phyloP scores from a whole-genome alignment of 352 stramenopile species.

The Thraustochytrium sp. region DNA sequence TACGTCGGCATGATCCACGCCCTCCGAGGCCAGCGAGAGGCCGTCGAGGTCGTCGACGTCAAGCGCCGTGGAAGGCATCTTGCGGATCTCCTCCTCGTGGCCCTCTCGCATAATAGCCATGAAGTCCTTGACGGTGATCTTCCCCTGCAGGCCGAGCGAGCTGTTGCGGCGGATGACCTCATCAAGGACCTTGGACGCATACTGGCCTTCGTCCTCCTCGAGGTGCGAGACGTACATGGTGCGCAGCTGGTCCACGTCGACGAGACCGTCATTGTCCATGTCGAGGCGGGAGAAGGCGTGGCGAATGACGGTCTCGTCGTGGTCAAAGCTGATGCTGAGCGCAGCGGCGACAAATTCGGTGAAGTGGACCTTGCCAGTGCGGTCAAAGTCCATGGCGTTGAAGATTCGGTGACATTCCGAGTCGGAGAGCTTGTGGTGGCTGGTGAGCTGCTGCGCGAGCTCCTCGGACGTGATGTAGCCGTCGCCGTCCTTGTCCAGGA shows the following conservation, averaged over 20 bases:
- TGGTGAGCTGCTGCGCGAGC: conserved; percentile 10
- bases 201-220: neutral
- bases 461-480: conserved; percentile 44
- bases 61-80: neutral
- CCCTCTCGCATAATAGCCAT: conserved; percentile 24
- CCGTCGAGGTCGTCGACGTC: neutral
- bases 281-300: conserved; percentile 41
- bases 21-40: neutral
- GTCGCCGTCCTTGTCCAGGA: conserved; percentile 14
- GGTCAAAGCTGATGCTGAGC: conserved; percentile 26
- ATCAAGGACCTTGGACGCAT: neutral
- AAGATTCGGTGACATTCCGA: conserved; percentile 32
- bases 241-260: conserved; percentile 25
- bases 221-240: conserved; percentile 18
- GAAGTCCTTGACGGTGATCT: conserved; percentile 28
- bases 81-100: neutral
- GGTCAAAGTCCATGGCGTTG: conserved; percentile 42
- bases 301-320: conserved; percentile 36
- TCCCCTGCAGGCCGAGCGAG: neutral
- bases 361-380: conserved; percentile 35
- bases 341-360: conserved; percentile 43
- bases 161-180: conserved; percentile 14
- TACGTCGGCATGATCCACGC: neutral
- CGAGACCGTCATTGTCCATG: conserved; percentile 21
- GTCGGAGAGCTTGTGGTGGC: neutral